Evolutionary conservation across 2,329 filamentous ascomycete genomes (phyloP), one percentile per base, ranked within the genome.

Genomic region (Colletotrichum echinochloae): DNA sequence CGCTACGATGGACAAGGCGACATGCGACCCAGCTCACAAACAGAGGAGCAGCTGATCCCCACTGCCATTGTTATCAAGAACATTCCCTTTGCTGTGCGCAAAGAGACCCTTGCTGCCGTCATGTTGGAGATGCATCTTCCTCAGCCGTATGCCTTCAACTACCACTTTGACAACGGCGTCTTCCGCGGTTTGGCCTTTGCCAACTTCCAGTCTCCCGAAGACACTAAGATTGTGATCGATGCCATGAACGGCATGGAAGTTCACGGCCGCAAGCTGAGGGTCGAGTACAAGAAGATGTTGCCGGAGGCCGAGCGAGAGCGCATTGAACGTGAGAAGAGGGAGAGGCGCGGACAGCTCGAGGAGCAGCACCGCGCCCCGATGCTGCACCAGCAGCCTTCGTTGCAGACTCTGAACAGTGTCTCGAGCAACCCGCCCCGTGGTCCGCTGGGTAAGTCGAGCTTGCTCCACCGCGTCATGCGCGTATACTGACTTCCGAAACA

Each of bases 221-320:
- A 99, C 81, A 99, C 96, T 0, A 92, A 93, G 16, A 88, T 92
- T 60, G 96, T 98, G 60, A 99, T 99, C 73, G 92, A 97, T 69
- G 88, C 92, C 62, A 92, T 99, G 87, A 99, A 99, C 78, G 94
- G 97, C 76, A 92, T 98, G 81, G 96, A 98, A 78, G 89, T 99
- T 11, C 94, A 97, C 79, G 96, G 96, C 55, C 89, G 96, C 72
- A 98, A 98, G 83, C 84, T 99, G 74, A 89, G 96, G 59, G 96
- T 99, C 33, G 96, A 99, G 81, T 99, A 98, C 85, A 99, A 99
- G 87, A 98, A 98, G 84, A 98, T 99, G 96, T 88, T 99, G 6
- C 96, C 96, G 0, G 89, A 97, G 74, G 94, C 95, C 39, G 96
- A 98, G 81, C 90, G 96, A 62, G 96, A 99, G 82, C 90, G 96